These are phyloP conservation scores for Ganoderma lingzhi DNA, from an alignment of 1,284 basidiomycete genomes.

Conservation along the genomic window DNA sequence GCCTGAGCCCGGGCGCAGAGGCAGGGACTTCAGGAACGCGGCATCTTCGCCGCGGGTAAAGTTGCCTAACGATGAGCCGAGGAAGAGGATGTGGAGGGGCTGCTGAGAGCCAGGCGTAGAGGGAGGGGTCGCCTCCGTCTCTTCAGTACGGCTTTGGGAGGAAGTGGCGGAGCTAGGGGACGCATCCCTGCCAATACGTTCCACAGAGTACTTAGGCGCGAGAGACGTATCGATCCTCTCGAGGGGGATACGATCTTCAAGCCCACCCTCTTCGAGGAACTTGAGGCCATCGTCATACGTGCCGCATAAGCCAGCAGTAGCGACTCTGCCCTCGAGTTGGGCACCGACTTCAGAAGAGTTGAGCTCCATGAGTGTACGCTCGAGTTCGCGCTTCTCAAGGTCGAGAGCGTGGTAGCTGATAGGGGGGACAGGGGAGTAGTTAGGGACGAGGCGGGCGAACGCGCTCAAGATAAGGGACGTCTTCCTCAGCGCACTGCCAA, in stretches of 20 bases:
- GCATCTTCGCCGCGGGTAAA: conserved; percentile 81
- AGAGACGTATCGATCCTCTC: conserved; percentile 28
- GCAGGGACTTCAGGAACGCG: conserved; percentile 82
- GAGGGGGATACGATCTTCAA: conserved; percentile 44
- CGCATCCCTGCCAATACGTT: conserved; percentile 34
- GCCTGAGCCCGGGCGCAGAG: conserved; percentile 75
- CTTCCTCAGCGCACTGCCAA: conserved; percentile 82
- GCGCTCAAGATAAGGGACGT: conserved; percentile 88
- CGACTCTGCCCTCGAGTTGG: conserved; percentile 74
- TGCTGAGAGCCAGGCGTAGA: conserved; percentile 48
- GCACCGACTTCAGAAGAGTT: conserved; percentile 68
- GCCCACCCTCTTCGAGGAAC: conserved; percentile 68
- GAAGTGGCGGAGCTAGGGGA: conserved; percentile 47
- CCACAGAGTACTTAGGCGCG: conserved; percentile 31
- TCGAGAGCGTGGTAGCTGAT: conserved; percentile 95
- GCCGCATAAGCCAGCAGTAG: conserved; percentile 86
- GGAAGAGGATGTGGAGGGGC: conserved; percentile 87
- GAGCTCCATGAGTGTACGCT: conserved; percentile 82
- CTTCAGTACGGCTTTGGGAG: conserved; percentile 34
- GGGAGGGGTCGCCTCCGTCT: conserved; percentile 45
- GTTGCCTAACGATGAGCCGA: conserved; percentile 96
- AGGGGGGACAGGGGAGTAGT: conserved; percentile 49
- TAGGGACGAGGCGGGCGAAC: conserved; percentile 62
- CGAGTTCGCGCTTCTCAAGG: conserved; percentile 87
- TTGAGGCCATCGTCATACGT: conserved; percentile 88